Conservation (phyloP, 805 yeast species). For the Candida takata region DNA sequence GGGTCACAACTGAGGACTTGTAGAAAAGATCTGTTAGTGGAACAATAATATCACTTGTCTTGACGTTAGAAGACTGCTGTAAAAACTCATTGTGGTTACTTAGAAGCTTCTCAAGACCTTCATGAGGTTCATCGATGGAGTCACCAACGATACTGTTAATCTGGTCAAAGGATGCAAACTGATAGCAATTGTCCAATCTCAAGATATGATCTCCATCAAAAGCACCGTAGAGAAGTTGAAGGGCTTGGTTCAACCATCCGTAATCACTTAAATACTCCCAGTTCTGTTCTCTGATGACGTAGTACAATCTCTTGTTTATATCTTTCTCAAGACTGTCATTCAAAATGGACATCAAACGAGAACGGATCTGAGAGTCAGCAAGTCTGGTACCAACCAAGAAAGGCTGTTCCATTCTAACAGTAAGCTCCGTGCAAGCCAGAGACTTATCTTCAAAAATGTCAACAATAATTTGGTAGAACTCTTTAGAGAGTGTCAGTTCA, state of each 20-base stretch:
- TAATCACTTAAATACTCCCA: conserved; percentile 95
- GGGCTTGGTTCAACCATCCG: conserved; percentile 91
- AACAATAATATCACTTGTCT: conserved; percentile 52
- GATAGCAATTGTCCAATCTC: conserved; percentile 41
- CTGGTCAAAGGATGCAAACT: conserved; percentile 45
- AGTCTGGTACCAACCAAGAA: conserved; percentile 89
- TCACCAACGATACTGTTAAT: conserved; percentile 25
- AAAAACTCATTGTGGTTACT: conserved; percentile 30
- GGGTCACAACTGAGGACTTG: conserved; percentile 72
- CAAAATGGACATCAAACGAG: conserved; percentile 71
- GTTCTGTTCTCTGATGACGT: conserved; percentile 89
- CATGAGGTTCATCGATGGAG: conserved; percentile 15
- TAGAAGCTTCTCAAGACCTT: conserved; percentile 22
- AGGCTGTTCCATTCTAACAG: conserved; percentile 94
- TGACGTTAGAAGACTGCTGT: conserved; percentile 25
- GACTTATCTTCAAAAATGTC: conserved; percentile 79
- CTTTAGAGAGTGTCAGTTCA: conserved; percentile 67
- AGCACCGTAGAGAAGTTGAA: conserved; percentile 77
- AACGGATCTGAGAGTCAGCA: conserved; percentile 66
- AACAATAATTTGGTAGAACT: conserved; percentile 79
- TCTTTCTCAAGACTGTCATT: conserved; percentile 73
- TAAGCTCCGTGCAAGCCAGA: conserved; percentile 76
- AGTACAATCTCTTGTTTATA: conserved; percentile 70
- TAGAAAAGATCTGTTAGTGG: conserved; percentile 80
- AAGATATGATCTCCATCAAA: conserved; percentile 48